These are phyloP conservation scores for Thalassiosira ordinaria DNA, from an alignment of 352 stramenopile genomes.

Conservation along the genomic window DNA sequence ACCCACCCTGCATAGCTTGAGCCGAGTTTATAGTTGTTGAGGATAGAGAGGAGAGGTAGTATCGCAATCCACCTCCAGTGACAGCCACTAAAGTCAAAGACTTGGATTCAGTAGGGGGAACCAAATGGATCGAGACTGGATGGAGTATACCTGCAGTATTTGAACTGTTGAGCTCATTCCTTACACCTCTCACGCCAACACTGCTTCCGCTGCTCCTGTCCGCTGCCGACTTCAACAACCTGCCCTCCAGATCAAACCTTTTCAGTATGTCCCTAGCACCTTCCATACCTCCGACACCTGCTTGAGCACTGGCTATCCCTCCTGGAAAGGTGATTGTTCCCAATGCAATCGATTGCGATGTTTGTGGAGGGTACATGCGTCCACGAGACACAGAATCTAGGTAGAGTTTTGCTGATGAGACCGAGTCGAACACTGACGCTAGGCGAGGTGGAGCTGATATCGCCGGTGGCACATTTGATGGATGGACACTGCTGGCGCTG, in stretches of 20 bases:
- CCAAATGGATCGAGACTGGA: slow-evolving; percentile 76
- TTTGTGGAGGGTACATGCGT: slow-evolving; percentile 67
- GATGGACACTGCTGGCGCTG: not conserved
- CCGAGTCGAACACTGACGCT: slow-evolving; percentile 68
- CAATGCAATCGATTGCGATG: slow-evolving; percentile 50
- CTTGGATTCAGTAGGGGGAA: slow-evolving; percentile 68
- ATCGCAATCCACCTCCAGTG: slow-evolving; percentile 92
- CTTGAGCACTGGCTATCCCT: slow-evolving; percentile 63
- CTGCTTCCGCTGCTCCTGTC: slow-evolving; percentile 3
- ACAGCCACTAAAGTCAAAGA: slow-evolving; percentile 92
- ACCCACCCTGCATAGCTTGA: slow-evolving; percentile 24
- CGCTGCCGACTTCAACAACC: slow-evolving; percentile 21
- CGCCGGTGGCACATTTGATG: too few species aligned
- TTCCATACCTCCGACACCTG: slow-evolving; percentile 83
- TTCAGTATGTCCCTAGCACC: slow-evolving; percentile 78
- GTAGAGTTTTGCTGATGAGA: slow-evolving; percentile 70
- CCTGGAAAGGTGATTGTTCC: slow-evolving; percentile 71
- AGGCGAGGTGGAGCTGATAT: too few species aligned
- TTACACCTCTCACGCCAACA: slow-evolving; percentile 2
- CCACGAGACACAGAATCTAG: slow-evolving; percentile 72
- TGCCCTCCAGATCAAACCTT: slow-evolving; percentile 57
- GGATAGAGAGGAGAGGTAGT: slow-evolving; percentile 92
- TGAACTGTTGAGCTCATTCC: slow-evolving; percentile 12
- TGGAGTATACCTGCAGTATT: slow-evolving; percentile 61
- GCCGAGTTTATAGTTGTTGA: slow-evolving; percentile 56